Evolutionary conservation across 1,284 basidiomycete genomes (phyloP), one percentile per base, ranked within the genome.

Genomic region (Ustilago hordei): DNA sequence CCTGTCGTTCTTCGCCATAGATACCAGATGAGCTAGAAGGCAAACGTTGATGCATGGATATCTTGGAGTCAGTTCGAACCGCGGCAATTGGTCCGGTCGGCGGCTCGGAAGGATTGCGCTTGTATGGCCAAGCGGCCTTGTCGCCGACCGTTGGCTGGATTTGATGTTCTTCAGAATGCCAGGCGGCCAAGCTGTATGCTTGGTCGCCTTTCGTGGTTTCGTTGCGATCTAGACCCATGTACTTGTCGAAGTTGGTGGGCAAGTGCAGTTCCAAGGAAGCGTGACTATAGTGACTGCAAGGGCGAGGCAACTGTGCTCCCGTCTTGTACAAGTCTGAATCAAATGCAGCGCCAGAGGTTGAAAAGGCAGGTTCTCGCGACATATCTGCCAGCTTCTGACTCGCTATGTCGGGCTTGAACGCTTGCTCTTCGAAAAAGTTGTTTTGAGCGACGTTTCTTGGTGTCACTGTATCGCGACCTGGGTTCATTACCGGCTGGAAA

Each of bases 1-100:
- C 28, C 23, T 38, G 28, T 5, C 71, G 65, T 31, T 74, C 66
- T 0, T 74, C 71, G 35, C 66, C 63, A 34, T 47, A 62, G n/a
- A 52, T 19, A 11, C 55, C 62, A 17, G 71, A 74, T 23, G 62
- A 74, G 4, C 52, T 39, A 11, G 71, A 74, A n/a, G 66, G 59
- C 28, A 65, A 64, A 3, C 66, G 58, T 15, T 69, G 71, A 13
- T 74, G 71, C 47, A 57, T 17, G 11, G 62, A 52, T 38, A 31
- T 35, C n/a, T 19, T 50, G 0, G 62, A 32, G 19, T 61, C 53
- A 34, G 58, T 47, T 9, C 56, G 62, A 28, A 36, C 55, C 15
- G 52, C 34, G 3, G 64, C 35, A 1, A 47, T 9, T 7, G 60
- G 38, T 1, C 52, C 35, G 19, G 39, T 47, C 3, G 60, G 45